Conservation (phyloP, 2,329 filamentous ascomycete species). For the Epichloe elymi region DNA sequence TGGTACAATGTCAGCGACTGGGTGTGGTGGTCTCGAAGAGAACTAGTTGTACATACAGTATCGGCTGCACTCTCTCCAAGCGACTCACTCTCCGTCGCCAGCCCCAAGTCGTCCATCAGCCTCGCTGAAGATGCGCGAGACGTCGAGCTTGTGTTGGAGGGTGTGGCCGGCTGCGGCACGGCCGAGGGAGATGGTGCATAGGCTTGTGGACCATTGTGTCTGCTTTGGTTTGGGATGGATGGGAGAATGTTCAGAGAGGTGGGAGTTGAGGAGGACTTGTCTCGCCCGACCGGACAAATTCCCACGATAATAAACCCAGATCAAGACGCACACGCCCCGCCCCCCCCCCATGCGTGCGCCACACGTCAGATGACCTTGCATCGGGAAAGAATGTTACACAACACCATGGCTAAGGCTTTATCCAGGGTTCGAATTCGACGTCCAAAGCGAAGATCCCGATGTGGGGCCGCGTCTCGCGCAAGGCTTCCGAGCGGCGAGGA, state of each 20-base stretch:
- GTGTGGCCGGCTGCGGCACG: constrained; percentile 7
- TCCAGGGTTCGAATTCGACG: neutral
- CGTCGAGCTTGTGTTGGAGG: constrained; percentile 53
- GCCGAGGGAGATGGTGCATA: too few relatives aligned
- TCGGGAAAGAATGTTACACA: too few relatives aligned
- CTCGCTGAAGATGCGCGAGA: constrained; percentile 12
- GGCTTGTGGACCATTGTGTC: too few relatives aligned
- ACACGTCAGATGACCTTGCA: neutral
- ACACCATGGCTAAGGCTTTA: neutral
- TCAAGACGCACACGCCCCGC: too few relatives aligned
- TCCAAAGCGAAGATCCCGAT: neutral
- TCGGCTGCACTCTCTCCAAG: constrained; percentile 18
- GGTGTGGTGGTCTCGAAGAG: constrained; percentile 14
- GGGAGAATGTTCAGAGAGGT: too few relatives aligned
- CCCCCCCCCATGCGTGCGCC: too few relatives aligned
- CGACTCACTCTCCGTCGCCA: neutral
- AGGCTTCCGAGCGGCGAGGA: too few relatives aligned
- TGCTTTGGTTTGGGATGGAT: too few relatives aligned
- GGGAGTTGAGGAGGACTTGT: too few relatives aligned
- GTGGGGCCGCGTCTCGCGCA: neutral
- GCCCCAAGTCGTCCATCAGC: constrained; percentile 24
- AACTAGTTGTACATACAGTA: constrained; percentile 4
- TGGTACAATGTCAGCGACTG: too few relatives aligned
- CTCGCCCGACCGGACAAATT: too few relatives aligned
- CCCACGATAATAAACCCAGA: constrained; percentile 5